A percentile compares a stretch with the other conserved stretches of the same genome.
These are phyloP conservation scores for Colletotrichum nymphaeae DNA, from an alignment of 2,329 filamentous ascomycete species.

Conservation along the genomic window DNA sequence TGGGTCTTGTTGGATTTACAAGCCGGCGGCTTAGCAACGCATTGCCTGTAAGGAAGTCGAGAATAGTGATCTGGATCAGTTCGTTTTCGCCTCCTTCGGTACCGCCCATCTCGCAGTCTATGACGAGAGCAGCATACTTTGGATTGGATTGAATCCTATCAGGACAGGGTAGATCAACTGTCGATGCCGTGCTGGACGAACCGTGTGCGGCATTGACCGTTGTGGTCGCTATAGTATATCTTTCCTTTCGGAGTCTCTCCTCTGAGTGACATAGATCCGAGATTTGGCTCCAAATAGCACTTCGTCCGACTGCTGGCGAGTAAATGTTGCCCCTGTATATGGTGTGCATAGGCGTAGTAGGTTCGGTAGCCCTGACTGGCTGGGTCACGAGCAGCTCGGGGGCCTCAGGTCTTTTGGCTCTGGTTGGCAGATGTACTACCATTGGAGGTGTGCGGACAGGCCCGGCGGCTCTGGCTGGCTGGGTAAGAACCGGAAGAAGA, in stretches of 20 bases:
- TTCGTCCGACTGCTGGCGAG: neutral
- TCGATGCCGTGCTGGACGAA: neutral
- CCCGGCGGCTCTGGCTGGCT: neutral
- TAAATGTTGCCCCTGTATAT: neutral
- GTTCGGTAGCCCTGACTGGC: too few species aligned
- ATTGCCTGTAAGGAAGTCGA: neutral
- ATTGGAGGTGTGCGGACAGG: neutral
- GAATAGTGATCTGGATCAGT: neutral
- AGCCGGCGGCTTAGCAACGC: neutral
- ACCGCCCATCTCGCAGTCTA: neutral
- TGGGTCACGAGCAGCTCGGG: neutral
- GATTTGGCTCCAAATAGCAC: neutral
- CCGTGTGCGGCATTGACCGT: rapidly evolving
- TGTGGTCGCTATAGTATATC: neutral
- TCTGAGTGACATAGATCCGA: neutral
- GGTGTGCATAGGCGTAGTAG: too few species aligned
- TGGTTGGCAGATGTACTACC: too few species aligned
- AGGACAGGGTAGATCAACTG: neutral
- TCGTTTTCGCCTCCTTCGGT: neutral
- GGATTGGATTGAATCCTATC: neutral
- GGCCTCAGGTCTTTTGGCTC: too few species aligned
- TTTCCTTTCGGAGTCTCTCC: neutral
- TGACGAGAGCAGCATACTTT: neutral
- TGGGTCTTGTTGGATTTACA: neutral
- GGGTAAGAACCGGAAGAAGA: neutral